phyloP scores from a whole-genome alignment of 495 filamentous ascomycete genomes.

The Neurospora sp. region DNA sequence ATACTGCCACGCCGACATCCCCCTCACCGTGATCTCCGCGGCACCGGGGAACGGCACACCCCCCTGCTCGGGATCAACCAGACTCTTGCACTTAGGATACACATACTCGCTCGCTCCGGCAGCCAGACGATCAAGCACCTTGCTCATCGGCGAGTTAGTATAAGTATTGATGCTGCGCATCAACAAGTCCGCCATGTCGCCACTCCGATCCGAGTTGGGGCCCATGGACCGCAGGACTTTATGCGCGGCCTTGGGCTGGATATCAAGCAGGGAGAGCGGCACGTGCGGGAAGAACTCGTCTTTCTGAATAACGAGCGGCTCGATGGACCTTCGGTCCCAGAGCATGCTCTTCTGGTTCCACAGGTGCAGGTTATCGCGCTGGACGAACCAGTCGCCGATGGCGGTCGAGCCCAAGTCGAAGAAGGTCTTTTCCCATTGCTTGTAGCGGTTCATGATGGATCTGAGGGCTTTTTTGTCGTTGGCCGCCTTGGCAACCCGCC shows the following conservation, averaged over 20 bases:
- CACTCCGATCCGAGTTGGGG: constrained; percentile 18
- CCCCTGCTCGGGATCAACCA: constrained; percentile 29
- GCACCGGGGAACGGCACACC: constrained; percentile 23
- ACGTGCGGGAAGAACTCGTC: constrained; percentile 50
- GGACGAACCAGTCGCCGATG: constrained; percentile 16
- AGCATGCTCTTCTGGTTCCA: constrained; percentile 34
- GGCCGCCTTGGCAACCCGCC: not conserved
- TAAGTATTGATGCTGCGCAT: constrained; percentile 13
- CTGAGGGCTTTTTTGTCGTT: not conserved
- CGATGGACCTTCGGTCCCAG: constrained; percentile 53
- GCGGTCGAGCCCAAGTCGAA: constrained; percentile 2
- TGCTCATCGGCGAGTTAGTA: constrained; percentile 9
- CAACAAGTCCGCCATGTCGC: constrained; percentile 31
- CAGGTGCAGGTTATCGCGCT: constrained; percentile 38
- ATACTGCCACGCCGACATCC: constrained; percentile 34
- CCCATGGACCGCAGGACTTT: constrained; percentile 27
- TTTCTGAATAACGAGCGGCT: constrained; percentile 38
- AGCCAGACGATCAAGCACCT: constrained; percentile 18
- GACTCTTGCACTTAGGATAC: constrained; percentile 26
- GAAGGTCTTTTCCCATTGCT: constrained; percentile 6
- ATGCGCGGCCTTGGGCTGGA: constrained; percentile 31
- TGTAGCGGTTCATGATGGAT: not conserved
- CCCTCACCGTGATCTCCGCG: constrained; percentile 27
- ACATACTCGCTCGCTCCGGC: constrained; percentile 34
- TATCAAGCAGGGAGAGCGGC: constrained; percentile 30